Evolutionary conservation across 1,284 basidiomycete genomes (phyloP).

Genomic region (Ceratobasidium papillatum): DNA sequence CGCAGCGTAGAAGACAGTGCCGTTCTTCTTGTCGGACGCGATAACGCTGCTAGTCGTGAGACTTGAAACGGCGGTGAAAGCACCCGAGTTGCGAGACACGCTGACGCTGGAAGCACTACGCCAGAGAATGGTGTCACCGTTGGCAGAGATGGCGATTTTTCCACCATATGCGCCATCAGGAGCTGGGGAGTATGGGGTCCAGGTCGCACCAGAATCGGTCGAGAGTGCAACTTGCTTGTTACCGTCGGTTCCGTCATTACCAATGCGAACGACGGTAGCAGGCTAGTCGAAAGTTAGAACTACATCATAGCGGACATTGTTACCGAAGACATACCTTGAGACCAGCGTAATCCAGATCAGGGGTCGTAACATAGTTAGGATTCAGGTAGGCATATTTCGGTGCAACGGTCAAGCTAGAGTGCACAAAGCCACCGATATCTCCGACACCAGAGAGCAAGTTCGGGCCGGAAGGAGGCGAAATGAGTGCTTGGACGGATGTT

Average conservation of each 20-base stretch:
- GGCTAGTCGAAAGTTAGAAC: slow-evolving; percentile 48
- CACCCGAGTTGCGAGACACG: slow-evolving; percentile 61
- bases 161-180: slow-evolving; percentile 58
- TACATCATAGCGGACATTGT: not conserved
- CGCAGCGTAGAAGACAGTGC: slow-evolving; percentile 62
- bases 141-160: slow-evolving; percentile 66
- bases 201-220: slow-evolving; percentile 62
- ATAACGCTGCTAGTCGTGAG: slow-evolving; percentile 64
- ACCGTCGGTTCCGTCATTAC: slow-evolving; percentile 51
- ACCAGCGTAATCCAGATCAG: slow-evolving; percentile 67
- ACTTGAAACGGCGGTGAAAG: slow-evolving; percentile 61
- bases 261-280: slow-evolving; percentile 63
- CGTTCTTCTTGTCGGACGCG: slow-evolving; percentile 67
- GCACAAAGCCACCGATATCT: slow-evolving; percentile 66
- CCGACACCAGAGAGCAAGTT: slow-evolving; percentile 56
- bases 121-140: slow-evolving; percentile 68
- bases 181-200: slow-evolving; percentile 64
- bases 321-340: slow-evolving; percentile 48
- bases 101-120: slow-evolving; percentile 59
- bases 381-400: slow-evolving; percentile 58
- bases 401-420: slow-evolving; percentile 59
- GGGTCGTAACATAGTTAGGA: slow-evolving; percentile 56
- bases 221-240: slow-evolving; percentile 67
- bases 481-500: slow-evolving; percentile 63
- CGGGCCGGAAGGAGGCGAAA: slow-evolving; percentile 61